Base-by-base conservation (phyloP, 2,329 filamentous ascomycete genomes). In the Ascochyta rabiei region DNA sequence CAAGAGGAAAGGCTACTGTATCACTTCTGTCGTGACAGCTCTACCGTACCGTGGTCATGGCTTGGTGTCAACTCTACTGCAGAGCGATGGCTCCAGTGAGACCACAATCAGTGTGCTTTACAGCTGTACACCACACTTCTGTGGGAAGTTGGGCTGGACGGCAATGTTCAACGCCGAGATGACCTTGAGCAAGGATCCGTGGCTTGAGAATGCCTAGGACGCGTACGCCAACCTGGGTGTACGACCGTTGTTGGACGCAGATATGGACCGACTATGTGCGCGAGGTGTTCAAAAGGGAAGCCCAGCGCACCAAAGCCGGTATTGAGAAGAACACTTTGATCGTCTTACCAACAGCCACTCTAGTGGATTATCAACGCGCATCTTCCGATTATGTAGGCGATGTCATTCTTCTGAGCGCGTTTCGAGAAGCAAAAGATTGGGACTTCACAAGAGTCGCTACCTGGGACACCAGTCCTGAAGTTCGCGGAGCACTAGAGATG, bases 391-490 rank as follows among this genome's bases (percentile, higher is more conserved):
- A 46, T 16, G 44, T 53, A 34, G 37, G 37, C 13, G 10, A 46
- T 6, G 33, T 39, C 6, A 38, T 56, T 5, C 23, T 50, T 21
- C 8, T 47, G 10, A 18, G 34, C 15, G 48, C 53, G 4, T 24
- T 42, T 30, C 42, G 40, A 34, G 53, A 51, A n/a, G 48, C 53
- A 12, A 30, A 56, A 16, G 23, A 33, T 23, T 56, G 47, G 53
- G 43, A 43, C 33, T 48, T 56, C 15, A 43, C 24, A 8, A 33
- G 24, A 23, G n/a, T 56, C 2, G 31, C 39, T 9, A 51, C 47
- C 2, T 48, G 53, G 53, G 38, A 51, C 15, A 16, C 15, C 7
- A 43, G 38, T 34, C 21, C 10, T 3, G 30, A 39, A 34, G 28
- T 51, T 24, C 40, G 43, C 4, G 6, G 1, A 6, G 43, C 48